Conservation (phyloP, 1,139 yeast genomes). For the Nakaseomyces nivariensis region DNA sequence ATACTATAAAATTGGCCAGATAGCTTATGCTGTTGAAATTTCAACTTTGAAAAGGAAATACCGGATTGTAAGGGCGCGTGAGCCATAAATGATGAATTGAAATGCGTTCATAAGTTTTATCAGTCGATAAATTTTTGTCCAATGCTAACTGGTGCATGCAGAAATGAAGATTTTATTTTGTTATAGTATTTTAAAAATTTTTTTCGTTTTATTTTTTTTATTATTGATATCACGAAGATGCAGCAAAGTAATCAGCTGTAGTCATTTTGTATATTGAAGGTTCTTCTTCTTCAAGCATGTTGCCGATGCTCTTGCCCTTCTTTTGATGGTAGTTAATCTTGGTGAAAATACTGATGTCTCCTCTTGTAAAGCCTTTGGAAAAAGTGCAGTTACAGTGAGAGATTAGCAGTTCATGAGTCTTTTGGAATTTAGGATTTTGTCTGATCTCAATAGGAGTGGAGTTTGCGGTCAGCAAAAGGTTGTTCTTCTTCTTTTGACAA, state of each 20-base stretch:
- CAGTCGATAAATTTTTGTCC: too few species aligned
- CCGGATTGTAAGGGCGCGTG: not conserved
- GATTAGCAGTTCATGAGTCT: not conserved
- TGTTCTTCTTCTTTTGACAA: slow-evolving; percentile 15
- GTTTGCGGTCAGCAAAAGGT: not conserved
- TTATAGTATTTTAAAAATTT: too few species aligned
- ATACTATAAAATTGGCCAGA: too few species aligned
- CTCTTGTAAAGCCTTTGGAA: slow-evolving; percentile 24
- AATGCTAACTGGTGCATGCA: too few species aligned
- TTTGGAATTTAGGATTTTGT: not conserved
- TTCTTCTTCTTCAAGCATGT: slow-evolving; percentile 4
- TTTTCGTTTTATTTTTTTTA: too few species aligned
- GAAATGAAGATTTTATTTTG: too few species aligned
- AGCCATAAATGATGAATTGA: too few species aligned
- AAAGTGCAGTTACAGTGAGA: slow-evolving; percentile 11
- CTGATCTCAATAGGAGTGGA: slow-evolving; percentile 1
- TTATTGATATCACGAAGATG: not conserved
- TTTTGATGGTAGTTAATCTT: slow-evolving; percentile 6
- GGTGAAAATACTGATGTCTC: slow-evolving; percentile 21
- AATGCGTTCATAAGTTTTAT: too few species aligned
- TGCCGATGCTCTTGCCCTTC: slow-evolving; percentile 1
- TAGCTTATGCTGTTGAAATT: too few species aligned
- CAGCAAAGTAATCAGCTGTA: slow-evolving; percentile 12
- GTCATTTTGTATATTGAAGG: slow-evolving; percentile 17
- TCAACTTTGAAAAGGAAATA: not conserved